Conservation (phyloP, 768 basidiomycete genomes). For the Pulveroboletus frians region DNA sequence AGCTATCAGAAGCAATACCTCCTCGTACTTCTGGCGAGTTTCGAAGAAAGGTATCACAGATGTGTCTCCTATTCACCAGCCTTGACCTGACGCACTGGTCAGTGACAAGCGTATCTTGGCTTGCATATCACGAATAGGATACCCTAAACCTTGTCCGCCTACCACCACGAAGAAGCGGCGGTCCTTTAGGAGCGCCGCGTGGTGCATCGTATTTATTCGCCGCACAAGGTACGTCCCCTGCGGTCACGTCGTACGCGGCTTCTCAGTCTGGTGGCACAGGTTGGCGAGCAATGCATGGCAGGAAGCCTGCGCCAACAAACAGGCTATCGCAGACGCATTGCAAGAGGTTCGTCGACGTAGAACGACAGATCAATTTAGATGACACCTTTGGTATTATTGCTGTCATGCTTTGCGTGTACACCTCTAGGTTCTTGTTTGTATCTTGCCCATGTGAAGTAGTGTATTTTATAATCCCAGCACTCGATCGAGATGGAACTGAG, state of each 20-base stretch:
- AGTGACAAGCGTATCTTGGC: constrained; percentile 71
- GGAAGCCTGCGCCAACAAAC: constrained; percentile 54
- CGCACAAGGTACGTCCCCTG: constrained; percentile 51
- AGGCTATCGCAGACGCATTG: constrained; percentile 59
- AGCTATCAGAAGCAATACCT: constrained; percentile 88
- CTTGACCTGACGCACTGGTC: constrained; percentile 2
- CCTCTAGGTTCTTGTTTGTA: constrained; percentile 15
- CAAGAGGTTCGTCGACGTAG: constrained; percentile 63
- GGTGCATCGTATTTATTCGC: constrained; percentile 58
- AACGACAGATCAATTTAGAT: constrained; percentile 17
- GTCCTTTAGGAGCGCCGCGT: constrained; percentile 52
- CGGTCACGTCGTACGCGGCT: neutral
- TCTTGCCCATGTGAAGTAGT: constrained; percentile 14
- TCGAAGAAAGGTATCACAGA: constrained; percentile 57
- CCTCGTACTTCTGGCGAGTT: constrained; percentile 60
- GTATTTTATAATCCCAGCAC: constrained; percentile 15
- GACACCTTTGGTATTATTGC: constrained; percentile 1
- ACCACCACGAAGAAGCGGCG: constrained; percentile 37
- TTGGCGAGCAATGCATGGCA: constrained; percentile 60
- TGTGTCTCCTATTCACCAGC: neutral
- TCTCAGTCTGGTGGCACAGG: constrained; percentile 34
- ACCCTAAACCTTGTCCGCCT: constrained; percentile 40
- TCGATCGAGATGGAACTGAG: neutral
- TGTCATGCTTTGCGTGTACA: neutral
- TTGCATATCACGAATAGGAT: constrained; percentile 73